Base-by-base conservation (phyloP, 1,139 yeast species). In the Pichia sp. region DNA sequence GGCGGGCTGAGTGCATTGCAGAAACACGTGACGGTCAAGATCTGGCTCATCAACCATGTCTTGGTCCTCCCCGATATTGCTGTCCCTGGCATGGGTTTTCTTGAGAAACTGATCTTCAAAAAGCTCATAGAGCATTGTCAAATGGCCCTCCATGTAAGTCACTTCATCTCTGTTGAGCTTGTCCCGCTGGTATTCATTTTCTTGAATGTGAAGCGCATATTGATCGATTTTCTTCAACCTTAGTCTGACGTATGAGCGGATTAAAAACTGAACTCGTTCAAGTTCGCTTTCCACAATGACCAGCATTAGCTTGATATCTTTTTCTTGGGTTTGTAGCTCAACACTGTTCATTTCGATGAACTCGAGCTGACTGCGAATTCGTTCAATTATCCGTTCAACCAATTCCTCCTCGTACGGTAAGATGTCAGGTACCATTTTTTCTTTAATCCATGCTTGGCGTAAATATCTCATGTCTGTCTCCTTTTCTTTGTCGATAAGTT, bases 261-360 rank as follows among this genome's bases (percentile, higher is more conserved):
- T 74, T 43, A 93, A 70, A 65, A 85, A 93, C 62, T 86, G 89
- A 47, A 89, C 79, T 53, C 99, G 72, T 63, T 93, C 99, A 26
- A 93, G 76, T 62, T 93, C 99, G 3, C 96, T 86, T 65, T 93
- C 99, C 57, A 91, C 83, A 19, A 95, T 79, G 74, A 93, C 80
- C 43, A 91, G 72, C 55, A 86, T 85, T 52, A 93, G 71, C 66
- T 91, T 91, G 66, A 85, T 85, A 61, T 87, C 93, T 44, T 75
- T 73, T 57, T 82, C 85, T 36, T 66, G 65, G 1, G 68, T 69
- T 53, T 70, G 73, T 21, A 79, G 66, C 44, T 80, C 82, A 61
- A 80, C 74, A 10, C 85, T 78, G 53, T 80, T 75, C 47, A 74
- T 67, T 58, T 89, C 87, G 42, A 88, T 79, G 55, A 78, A 78